Evolutionary conservation across 331 rosid species (phyloP), one percentile per base, ranked within the genome.

Genomic region (Stylosanthes scabra): DNA sequence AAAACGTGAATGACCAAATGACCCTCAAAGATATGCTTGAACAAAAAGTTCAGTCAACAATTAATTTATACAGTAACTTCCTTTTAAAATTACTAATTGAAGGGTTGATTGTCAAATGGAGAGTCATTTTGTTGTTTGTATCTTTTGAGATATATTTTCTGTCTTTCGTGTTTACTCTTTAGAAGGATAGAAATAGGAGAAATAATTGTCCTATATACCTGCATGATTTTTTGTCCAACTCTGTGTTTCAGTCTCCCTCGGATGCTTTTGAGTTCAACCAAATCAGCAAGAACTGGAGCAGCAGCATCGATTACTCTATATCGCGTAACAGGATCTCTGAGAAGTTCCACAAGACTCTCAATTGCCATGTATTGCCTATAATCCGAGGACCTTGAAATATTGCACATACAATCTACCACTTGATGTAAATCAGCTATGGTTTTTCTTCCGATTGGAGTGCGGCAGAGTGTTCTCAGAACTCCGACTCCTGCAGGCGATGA

Each of bases 331-430:
- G 89, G 86, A 74, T 91, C 94, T 79, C 72, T 82, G 41, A 91
- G 86, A 67, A 88, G 74, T 5, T 80, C 87, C 64, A 87, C 9
- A 67, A 91, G 89, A 41, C 82, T 75, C n/a, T 91, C 95, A 66
- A 88, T 78, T 6, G 87, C 92, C 83, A 84, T 78, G 52, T 52
- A 31, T 65, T 81, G 85, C 80, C 90, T 76, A n/a, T 83, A 84
- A 80, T 86, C 85, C 11, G 97, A 88, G 11, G 93, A 90, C 83
- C 94, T 88, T n/a, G 96, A 79, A 16, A 82, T 70, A 28, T 69
- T 65, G 51, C 96, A 82, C 2, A 90, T 66, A 12, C 54, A 51
- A 63, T 68, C 78, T 40, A 87, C 14, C n/a, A 90, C 84, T 65
- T 78, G 39, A 28, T 80, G 61, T 68, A 67, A 44, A 11, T 66